phyloP scores from a whole-genome alignment of 192 early-diverging fungal species.

The Umbelopsis sp. region DNA sequence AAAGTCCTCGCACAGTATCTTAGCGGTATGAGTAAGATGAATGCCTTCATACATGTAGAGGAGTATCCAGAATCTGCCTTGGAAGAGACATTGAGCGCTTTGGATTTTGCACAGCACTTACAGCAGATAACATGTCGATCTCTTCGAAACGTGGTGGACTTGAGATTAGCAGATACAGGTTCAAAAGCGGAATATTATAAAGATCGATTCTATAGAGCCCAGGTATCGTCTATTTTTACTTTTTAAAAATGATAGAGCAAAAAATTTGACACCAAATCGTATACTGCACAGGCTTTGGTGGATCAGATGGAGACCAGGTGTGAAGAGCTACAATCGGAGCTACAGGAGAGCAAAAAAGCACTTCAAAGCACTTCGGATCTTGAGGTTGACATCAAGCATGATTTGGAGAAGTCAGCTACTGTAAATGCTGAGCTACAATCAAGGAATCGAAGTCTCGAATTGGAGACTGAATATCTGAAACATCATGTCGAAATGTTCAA shows the following conservation, averaged over 20 bases:
- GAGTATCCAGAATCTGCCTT: constrained; percentile 6
- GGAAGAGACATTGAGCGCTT: not conserved
- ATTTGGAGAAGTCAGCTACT: not conserved
- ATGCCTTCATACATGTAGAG: constrained; percentile 13
- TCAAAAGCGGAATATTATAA: constrained; percentile 14
- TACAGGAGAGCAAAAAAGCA: not conserved
- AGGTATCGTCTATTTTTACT: not conserved
- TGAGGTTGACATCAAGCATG: not conserved
- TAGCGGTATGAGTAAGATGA: not conserved
- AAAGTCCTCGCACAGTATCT: not conserved
- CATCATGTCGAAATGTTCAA: not conserved
- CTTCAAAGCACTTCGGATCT: not conserved
- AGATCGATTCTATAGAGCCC: not conserved
- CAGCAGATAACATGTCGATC: not conserved
- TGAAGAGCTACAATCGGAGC: not conserved
- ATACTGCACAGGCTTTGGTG: not conserved
- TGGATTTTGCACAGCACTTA: constrained; percentile 12
- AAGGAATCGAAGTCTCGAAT: not conserved
- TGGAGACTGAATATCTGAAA: not conserved
- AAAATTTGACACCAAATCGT: not conserved
- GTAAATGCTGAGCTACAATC: not conserved
- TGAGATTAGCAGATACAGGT: not conserved
- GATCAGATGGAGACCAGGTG: not conserved
- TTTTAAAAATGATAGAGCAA: not conserved
- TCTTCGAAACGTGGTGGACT: not conserved